Percentiles rank a stretch among this genome's conserved stretches.
Conservation (phyloP, 78 protist genomes). For the Pigoraptor vietnamica region DNA sequence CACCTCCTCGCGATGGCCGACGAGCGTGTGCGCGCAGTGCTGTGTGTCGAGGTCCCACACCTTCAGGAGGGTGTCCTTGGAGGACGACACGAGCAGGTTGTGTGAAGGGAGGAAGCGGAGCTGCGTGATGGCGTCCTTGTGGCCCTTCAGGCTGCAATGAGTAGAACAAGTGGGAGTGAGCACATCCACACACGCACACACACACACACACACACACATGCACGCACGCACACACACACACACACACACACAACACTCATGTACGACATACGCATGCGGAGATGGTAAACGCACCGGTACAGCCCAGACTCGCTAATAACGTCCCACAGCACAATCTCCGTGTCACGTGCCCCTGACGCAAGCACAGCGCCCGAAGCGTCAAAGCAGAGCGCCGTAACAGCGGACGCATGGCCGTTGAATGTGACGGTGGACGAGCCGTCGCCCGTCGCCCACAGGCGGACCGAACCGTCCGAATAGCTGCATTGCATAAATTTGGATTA, state of each 20-base stretch:
- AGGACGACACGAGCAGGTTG: background rate
- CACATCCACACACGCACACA: background rate
- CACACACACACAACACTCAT: too few species aligned
- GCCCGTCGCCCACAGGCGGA: too few species aligned
- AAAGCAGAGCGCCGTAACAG: too few species aligned
- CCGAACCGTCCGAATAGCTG: too few species aligned
- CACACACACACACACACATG: background rate
- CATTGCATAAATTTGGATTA: too few species aligned
- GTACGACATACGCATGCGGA: background rate
- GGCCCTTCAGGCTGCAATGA: constrained; percentile 72
- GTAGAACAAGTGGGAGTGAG: background rate
- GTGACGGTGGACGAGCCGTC: too few species aligned
- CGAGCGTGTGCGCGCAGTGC: constrained; percentile 79
- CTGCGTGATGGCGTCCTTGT: constrained; percentile 61
- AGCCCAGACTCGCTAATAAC: constrained; percentile 76
- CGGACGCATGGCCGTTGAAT: too few species aligned
- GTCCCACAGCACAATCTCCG: constrained; percentile 88
- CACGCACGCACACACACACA: background rate
- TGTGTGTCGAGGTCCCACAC: constrained; percentile 85
- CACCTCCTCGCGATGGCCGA: constrained; percentile 75
- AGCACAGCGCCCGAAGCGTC: constrained; percentile 41
- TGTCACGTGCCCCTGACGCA: constrained; percentile 74
- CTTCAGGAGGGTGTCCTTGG: constrained; percentile 62
- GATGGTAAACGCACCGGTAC: background rate
- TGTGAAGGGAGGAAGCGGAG: constrained; percentile 12